Evolutionary conservation across 148 eudicot species (phyloP).

Genomic region (Nepenthes mirabilis): DNA sequence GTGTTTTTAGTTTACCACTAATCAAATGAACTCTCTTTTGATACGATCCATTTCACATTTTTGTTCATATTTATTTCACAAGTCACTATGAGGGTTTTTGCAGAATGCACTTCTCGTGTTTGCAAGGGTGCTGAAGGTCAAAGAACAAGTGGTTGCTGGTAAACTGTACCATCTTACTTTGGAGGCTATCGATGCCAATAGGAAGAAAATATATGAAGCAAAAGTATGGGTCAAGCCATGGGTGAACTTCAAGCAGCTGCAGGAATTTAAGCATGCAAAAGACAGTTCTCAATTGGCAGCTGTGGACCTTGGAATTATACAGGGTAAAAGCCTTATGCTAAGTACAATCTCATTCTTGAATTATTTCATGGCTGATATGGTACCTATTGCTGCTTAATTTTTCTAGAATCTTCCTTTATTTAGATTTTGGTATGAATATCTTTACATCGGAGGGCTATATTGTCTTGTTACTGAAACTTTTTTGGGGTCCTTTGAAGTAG

Average conservation of each 20-base stretch:
- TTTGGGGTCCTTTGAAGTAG: too few species aligned
- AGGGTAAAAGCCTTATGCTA: background rate
- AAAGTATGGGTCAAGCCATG: slow-evolving; percentile 46
- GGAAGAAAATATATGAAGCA: slow-evolving; percentile 28
- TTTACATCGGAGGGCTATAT: too few species aligned
- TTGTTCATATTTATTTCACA: too few species aligned
- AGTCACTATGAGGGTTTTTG: background rate
- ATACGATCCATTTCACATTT: background rate
- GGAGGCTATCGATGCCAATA: slow-evolving; percentile 18
- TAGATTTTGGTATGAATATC: too few species aligned
- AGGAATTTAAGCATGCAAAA: slow-evolving; percentile 30
- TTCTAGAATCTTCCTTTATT: too few species aligned
- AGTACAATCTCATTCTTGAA: too few species aligned
- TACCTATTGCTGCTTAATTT: too few species aligned
- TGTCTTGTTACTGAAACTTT: too few species aligned
- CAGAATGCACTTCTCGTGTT: slow-evolving; percentile 31
- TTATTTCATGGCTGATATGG: too few species aligned
- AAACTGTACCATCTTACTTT: slow-evolving; percentile 34
- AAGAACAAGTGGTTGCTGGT: slow-evolving; percentile 36
- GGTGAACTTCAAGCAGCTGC: slow-evolving; percentile 40
- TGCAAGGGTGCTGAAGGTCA: slow-evolving; percentile 30
- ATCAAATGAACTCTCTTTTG: background rate
- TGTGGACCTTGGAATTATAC: background rate
- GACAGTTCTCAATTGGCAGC: background rate
- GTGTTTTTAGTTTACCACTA: background rate